A percentile compares a stretch with the other conserved stretches of the same genome.
Evolutionary conservation across 768 basidiomycete genomes (phyloP).

Genomic region (Rickenella mellea): DNA sequence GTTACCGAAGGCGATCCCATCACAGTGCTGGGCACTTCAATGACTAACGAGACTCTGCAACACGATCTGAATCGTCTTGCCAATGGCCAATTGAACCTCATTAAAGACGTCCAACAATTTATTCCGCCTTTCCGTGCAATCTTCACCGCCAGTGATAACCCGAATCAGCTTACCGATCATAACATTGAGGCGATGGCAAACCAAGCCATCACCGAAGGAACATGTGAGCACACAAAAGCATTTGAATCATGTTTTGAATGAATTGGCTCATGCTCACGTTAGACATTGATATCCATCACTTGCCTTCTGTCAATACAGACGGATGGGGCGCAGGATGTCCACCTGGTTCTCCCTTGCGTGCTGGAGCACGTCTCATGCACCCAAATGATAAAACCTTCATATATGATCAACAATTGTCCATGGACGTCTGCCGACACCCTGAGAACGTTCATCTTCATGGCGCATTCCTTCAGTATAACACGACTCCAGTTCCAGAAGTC

Average conservation of each 20-base stretch:
- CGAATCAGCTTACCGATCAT: too few species aligned
- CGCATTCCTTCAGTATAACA: slow-evolving; percentile 6
- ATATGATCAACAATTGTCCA: slow-evolving; percentile 13
- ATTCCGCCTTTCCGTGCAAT: slow-evolving; percentile 23
- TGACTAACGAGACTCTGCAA: slow-evolving; percentile 4
- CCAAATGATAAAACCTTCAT: slow-evolving; percentile 15
- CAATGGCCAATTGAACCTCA: slow-evolving; percentile 6
- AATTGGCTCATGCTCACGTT: too few species aligned
- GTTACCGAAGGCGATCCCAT: slow-evolving; percentile 1
- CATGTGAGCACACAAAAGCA: too few species aligned
- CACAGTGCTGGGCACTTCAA: slow-evolving; percentile 10
- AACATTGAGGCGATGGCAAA: too few species aligned
- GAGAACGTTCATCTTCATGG: slow-evolving; percentile 11
- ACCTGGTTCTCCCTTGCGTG: slow-evolving; percentile 16
- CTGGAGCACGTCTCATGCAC: slow-evolving; percentile 13
- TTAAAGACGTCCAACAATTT: slow-evolving; percentile 17
- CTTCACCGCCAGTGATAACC: slow-evolving; percentile 21
- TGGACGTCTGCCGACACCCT: slow-evolving; percentile 18
- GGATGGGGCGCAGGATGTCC: slow-evolving; percentile 17
- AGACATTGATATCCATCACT: too few species aligned
- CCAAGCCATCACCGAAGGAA: too few species aligned
- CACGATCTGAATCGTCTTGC: not conserved
- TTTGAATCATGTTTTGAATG: too few species aligned
- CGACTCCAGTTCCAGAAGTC: slow-evolving; percentile 19
- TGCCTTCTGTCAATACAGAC: too few species aligned